Conservation (phyloP, 2,329 filamentous ascomycete genomes). For the Aureobasidium sp. region DNA sequence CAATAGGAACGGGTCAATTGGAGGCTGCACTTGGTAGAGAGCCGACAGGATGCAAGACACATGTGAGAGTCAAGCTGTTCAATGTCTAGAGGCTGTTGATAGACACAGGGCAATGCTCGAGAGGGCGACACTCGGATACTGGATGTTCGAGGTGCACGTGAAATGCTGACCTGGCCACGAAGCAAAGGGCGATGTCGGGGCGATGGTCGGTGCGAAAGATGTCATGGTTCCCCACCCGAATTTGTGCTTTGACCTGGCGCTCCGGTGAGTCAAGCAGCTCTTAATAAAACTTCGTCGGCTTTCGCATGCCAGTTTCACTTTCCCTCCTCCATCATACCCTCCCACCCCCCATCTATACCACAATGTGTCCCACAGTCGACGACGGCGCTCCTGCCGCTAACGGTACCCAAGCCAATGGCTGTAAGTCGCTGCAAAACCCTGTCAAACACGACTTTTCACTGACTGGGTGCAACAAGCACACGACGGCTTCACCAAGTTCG, state of each 20-base stretch:
- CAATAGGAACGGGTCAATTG: not conserved
- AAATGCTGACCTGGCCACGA: not conserved
- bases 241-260: not conserved
- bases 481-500: constrained; percentile 47
- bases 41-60: not conserved
- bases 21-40: not conserved
- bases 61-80: not conserved
- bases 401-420: constrained; percentile 24
- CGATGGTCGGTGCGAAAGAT: not conserved
- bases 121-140: too few relatives aligned
- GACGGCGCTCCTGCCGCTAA: constrained; percentile 19
- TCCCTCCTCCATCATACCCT: not conserved
- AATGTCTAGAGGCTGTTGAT: not conserved
- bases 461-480: constrained; percentile 27
- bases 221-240: constrained; percentile 1
- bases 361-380: constrained; percentile 22
- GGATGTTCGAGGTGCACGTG: not conserved
- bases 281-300: not conserved
- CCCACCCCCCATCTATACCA: constrained; percentile 2
- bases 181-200: not conserved
- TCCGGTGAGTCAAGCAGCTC: not conserved
- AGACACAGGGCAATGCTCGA: not conserved
- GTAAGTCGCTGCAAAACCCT: constrained; percentile 16
- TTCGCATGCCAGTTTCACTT: not conserved
- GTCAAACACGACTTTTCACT: not conserved